These are phyloP conservation scores for Magnolia kwangsiensis DNA, from an alignment of 164 flowering plant genomes.

Conservation along the genomic window DNA sequence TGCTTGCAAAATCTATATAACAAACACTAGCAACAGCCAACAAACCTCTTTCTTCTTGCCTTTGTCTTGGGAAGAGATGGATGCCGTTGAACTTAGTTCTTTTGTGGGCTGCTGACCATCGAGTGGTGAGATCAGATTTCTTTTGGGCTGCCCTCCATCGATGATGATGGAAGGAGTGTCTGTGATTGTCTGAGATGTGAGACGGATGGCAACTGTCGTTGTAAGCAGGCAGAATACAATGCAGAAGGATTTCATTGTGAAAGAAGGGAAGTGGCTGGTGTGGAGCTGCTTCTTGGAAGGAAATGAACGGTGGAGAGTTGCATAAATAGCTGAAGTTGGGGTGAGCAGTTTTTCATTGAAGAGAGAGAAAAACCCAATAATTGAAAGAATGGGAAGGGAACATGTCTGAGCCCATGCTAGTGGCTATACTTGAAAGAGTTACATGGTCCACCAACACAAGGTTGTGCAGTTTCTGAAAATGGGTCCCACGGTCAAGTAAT, in stretches of 20 bases:
- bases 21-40: neutral
- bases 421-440: neutral
- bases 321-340: conserved; percentile 21
- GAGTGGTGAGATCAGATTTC: no score
- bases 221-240: conserved; percentile 26
- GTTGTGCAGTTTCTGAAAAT: no score
- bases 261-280: neutral
- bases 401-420: conserved; percentile 33
- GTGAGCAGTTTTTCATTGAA: neutral
- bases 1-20: neutral
- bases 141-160: conserved; percentile 6
- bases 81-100: neutral
- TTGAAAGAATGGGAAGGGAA: conserved; percentile 21
- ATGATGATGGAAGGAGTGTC: conserved; percentile 14
- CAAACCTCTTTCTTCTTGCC: conserved; percentile 21
- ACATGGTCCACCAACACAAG: no score
- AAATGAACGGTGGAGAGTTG: neutral
- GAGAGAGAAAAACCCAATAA: conserved; percentile 23
- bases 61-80: neutral
- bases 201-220: conserved; percentile 11
- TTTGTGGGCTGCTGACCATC: neutral
- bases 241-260: conserved; percentile 29
- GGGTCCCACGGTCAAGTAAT: no score
- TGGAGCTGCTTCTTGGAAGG: neutral
- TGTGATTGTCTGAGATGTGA: conserved; percentile 18